A percentile compares a stretch with the other conserved stretches of the same genome.
Conservation (phyloP, 164 flowering plant species). For the Magnolia sinica region DNA sequence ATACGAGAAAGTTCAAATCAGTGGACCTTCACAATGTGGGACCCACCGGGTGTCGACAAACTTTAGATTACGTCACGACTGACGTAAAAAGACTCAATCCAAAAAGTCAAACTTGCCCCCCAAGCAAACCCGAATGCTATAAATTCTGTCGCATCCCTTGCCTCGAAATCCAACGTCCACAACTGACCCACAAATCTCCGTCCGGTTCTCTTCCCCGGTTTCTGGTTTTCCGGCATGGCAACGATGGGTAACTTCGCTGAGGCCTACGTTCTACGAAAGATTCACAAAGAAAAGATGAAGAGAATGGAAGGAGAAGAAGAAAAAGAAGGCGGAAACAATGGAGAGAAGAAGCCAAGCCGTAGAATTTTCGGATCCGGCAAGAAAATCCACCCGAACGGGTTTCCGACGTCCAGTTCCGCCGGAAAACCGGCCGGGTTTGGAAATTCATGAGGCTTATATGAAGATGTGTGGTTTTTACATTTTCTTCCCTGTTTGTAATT, state of each 20-base stretch:
- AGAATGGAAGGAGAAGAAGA: conserved; percentile 9
- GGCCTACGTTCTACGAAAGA: conserved; percentile 20
- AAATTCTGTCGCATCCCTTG: too few relatives aligned
- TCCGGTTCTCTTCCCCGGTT: not conserved
- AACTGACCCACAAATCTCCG: not conserved
- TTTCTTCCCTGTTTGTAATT: too few relatives aligned
- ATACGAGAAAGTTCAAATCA: too few relatives aligned
- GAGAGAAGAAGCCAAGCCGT: not conserved
- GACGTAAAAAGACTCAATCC: too few relatives aligned
- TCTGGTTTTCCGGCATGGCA: conserved; percentile 10
- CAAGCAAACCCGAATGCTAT: too few relatives aligned
- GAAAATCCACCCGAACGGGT: conserved; percentile 6
- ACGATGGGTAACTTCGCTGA: conserved; percentile 17
- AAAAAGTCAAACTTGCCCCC: too few relatives aligned
- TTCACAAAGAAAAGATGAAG: conserved; percentile 29
- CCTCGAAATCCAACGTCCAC: not conserved
- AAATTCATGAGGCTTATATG: not conserved
- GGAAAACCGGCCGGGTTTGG: not conserved
- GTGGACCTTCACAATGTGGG: too few relatives aligned
- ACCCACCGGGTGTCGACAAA: too few relatives aligned
- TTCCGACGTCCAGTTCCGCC: not conserved
- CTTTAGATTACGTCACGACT: too few relatives aligned
- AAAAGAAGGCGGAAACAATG: not conserved
- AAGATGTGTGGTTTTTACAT: too few relatives aligned
- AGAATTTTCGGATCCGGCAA: not conserved